Evolutionary conservation across 306 rosid species (phyloP).

Genomic region (Delonix regia): DNA sequence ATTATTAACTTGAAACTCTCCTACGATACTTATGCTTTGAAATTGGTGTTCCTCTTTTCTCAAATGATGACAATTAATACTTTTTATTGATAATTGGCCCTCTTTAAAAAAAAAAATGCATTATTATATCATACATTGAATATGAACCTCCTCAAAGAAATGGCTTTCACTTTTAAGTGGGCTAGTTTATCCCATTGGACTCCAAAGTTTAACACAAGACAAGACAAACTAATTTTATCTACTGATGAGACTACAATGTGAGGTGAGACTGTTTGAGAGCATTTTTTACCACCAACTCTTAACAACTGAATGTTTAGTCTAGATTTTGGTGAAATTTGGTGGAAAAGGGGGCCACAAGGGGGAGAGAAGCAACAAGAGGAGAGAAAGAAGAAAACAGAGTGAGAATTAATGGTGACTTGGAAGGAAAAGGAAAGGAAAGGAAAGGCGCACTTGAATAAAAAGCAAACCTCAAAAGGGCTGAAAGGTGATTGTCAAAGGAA

Average conservation of each 20-base stretch:
- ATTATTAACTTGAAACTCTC: background rate
- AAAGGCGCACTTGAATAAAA: slow-evolving; percentile 52
- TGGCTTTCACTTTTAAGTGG: background rate
- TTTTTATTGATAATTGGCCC: background rate
- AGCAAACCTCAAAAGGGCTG: slow-evolving; percentile 82
- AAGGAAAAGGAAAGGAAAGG: slow-evolving; percentile 47
- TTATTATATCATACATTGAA: background rate
- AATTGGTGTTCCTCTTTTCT: background rate
- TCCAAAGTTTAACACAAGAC: background rate
- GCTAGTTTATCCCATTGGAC: slow-evolving; percentile 7
- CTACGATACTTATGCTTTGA: background rate
- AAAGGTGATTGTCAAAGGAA: slow-evolving; percentile 69
- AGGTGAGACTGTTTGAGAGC: slow-evolving; percentile 12
- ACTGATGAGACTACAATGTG: slow-evolving; percentile 8
- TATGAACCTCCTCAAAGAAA: background rate
- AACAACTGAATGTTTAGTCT: slow-evolving; percentile 23
- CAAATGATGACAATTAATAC: background rate
- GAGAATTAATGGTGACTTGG: slow-evolving; percentile 43
- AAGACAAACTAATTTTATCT: slow-evolving; percentile 33
- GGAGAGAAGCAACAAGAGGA: background rate
- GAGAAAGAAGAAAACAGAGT: slow-evolving; percentile 29
- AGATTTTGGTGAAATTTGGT: slow-evolving; percentile 34
- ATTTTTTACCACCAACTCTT: slow-evolving; percentile 38
- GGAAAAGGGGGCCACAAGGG: background rate
- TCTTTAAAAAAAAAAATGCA: background rate